phyloP scores from a whole-genome alignment of 768 basidiomycete species.

The Dendrothele bispora region DNA sequence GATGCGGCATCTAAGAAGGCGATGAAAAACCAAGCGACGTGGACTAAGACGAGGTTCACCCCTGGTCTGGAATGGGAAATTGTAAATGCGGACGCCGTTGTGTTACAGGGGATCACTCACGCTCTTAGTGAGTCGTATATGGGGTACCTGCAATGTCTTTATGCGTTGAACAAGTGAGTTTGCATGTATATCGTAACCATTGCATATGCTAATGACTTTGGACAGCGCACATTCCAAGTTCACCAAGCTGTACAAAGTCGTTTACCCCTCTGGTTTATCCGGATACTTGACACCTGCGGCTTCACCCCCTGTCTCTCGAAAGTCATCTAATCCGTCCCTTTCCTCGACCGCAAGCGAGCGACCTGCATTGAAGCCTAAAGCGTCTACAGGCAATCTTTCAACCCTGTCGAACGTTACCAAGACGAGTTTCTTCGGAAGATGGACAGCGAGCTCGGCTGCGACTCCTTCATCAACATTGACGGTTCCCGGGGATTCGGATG shows the following conservation, averaged over 20 bases:
- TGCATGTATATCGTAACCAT: background rate
- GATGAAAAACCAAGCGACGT: constrained; percentile 19
- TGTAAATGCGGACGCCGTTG: constrained; percentile 68
- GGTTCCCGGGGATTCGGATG: constrained; percentile 16
- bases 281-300: constrained; percentile 36
- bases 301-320: constrained; percentile 33
- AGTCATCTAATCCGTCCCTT: constrained; percentile 24
- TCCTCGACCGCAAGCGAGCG: constrained; percentile 14
- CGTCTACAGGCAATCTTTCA: constrained; percentile 15
- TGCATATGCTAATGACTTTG: constrained; percentile 1
- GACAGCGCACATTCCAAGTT: constrained; percentile 72
- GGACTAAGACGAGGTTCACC: constrained; percentile 40
- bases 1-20: constrained; percentile 63
- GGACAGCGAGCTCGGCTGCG: constrained; percentile 20
- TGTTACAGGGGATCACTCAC: constrained; percentile 69
- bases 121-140: constrained; percentile 77
- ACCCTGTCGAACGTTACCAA: constrained; percentile 16
- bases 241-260: constrained; percentile 64
- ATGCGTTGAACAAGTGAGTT: constrained; percentile 54
- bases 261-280: constrained; percentile 64
- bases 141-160: constrained; percentile 81
- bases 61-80: constrained; percentile 78
- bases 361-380: constrained; percentile 12
- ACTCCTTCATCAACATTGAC: constrained; percentile 15
- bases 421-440: constrained; percentile 24